phyloP scores from a whole-genome alignment of 73 alveolate species.

The Paramecium octaurelia region DNA sequence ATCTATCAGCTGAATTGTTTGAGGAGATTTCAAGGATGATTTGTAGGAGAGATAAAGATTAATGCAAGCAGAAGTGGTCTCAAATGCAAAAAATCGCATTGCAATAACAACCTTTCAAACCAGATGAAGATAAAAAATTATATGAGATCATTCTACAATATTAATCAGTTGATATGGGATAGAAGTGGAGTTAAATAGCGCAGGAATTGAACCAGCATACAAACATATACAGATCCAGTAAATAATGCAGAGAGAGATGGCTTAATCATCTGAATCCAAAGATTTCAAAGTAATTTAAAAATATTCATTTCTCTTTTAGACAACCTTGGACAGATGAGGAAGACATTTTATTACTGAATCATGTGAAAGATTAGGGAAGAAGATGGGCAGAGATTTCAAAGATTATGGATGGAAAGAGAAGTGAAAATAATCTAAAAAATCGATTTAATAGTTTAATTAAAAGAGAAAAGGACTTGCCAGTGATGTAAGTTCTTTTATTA shows the following conservation, averaged over 20 bases:
- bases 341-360: background rate
- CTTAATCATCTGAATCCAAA: conserved; percentile 44
- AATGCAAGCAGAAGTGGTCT: conserved; percentile 16
- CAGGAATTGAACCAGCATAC: background rate
- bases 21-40: conserved; percentile 17
- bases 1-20: background rate
- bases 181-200: conserved; percentile 26
- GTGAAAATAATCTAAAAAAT: conserved; percentile 36
- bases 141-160: background rate
- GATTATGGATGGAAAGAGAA: conserved; percentile 29
- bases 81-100: conserved; percentile 10
- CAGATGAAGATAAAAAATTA: conserved; percentile 27
- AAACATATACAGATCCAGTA: conserved; percentile 30
- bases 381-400: conserved; percentile 54
- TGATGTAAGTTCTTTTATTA: background rate
- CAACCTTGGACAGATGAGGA: conserved; percentile 25
- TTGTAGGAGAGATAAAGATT: conserved; percentile 23
- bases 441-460: conserved; percentile 39
- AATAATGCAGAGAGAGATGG: conserved; percentile 52
- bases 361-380: background rate
- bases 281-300: background rate
- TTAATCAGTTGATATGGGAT: conserved; percentile 24
- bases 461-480: conserved; percentile 17
- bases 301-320: background rate
- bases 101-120: background rate